Evolutionary conservation across 1,284 basidiomycete genomes (phyloP), one percentile per base, ranked within the genome.

Genomic region (Caloboletus firmus): DNA sequence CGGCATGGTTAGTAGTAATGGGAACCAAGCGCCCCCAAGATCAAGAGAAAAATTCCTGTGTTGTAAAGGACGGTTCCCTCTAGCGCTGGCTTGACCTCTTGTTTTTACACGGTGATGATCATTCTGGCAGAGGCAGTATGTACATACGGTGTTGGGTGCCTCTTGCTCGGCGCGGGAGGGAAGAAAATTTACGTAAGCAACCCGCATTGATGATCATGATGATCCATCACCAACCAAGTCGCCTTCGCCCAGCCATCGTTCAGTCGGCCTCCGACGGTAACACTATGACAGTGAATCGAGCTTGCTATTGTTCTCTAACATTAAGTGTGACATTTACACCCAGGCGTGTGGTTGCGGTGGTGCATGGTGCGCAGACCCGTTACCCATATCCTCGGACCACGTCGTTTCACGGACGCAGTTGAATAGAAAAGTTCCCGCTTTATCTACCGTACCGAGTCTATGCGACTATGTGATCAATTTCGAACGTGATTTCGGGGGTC

Each of bases 171-270:
- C 20, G 39, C 20, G 15, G 40, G 40, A 26, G 10, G n/a, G 20
- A 48, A 34, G 26, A 43, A 31, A 24, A 12, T 0, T 65, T 63
- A 65, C 42, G 18, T 65, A 62, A 66, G n/a, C 39, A 35, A 17
- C 7, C 42, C 44, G 12, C 49, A 28, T 13, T 20, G 12, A 8
- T 17, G 15, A 37, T 24, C 22, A 12, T 35, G 32, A 34, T 36
- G 43, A 51, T 59, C 46, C n/a, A n/a, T n/a, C n/a, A 35, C 5
- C 22, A 2, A 22, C 22, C 20, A 42, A 31, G 17, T 26, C n/a
- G n/a, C 24, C 24, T 24, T 12, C 41, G 8, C 26, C 31, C 55
- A 18, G 13, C 13, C 18, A 24, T 35, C 35, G 36, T 24, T 24
- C 13, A 8, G 32, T 13, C 36, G 17, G 35, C 35, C 2, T 31